Conservation (phyloP, 805 yeast species). For the Hanseniaspora guilliermondii region DNA sequence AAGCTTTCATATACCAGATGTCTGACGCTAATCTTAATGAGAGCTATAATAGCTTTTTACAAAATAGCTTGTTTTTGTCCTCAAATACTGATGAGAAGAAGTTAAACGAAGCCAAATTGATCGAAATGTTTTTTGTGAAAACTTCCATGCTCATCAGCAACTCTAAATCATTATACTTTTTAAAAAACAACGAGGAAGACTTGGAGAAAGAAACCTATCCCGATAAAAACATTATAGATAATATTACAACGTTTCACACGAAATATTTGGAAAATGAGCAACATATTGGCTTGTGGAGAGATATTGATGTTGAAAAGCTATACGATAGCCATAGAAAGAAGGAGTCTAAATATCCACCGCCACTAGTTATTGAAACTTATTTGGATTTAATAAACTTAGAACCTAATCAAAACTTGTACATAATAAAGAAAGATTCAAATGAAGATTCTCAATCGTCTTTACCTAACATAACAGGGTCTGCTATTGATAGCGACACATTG, state of each 20-base stretch:
- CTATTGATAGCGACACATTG: conserved; percentile 19
- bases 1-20: neutral
- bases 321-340: neutral
- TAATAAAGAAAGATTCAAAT: conserved; percentile 36
- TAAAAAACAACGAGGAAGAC: conserved; percentile 16
- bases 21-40: neutral
- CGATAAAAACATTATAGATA: conserved; percentile 18
- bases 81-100: neutral
- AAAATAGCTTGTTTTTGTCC: neutral
- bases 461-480: conserved; percentile 2
- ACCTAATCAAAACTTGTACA: conserved; percentile 45
- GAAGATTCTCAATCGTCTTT: conserved; percentile 18
- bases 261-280: conserved; percentile 17
- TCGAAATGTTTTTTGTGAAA: conserved; percentile 53
- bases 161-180: conserved; percentile 27
- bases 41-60: neutral
- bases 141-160: conserved; percentile 46
- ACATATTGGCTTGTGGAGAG: conserved; percentile 31
- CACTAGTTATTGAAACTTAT: conserved; percentile 75
- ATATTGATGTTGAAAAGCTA: neutral
- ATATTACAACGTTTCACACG: conserved; percentile 13
- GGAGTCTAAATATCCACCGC: conserved; percentile 38
- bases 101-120: conserved; percentile 25
- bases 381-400: conserved; percentile 51
- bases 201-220: conserved; percentile 15